phyloP scores from a whole-genome alignment of 768 basidiomycete genomes.

The Neoboletus brunneissimus region DNA sequence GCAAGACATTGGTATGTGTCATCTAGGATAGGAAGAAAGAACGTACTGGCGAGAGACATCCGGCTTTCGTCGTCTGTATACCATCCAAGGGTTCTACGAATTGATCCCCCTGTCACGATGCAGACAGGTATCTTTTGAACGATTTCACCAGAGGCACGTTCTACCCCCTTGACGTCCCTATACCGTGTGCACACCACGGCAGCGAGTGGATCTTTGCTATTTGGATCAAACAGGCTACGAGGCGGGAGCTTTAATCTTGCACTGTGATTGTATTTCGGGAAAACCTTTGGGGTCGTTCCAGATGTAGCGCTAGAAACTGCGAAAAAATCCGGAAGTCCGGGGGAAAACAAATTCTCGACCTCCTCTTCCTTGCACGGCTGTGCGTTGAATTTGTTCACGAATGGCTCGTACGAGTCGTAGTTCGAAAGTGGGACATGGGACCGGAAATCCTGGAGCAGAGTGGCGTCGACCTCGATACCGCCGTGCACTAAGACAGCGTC shows the following conservation, averaged over 20 bases:
- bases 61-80: slow-evolving; percentile 6
- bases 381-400: slow-evolving; percentile 10
- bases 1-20: background rate
- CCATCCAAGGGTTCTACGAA: slow-evolving; percentile 13
- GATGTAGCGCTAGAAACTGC: slow-evolving; percentile 16
- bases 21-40: background rate
- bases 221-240: background rate
- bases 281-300: slow-evolving; percentile 6
- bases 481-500: slow-evolving; percentile 1
- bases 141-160: slow-evolving; percentile 4
- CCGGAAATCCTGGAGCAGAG: slow-evolving; percentile 8
- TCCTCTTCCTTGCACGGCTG: slow-evolving; percentile 20
- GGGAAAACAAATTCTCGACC: slow-evolving; percentile 18
- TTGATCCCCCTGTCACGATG: background rate
- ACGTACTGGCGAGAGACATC: background rate
- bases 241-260: background rate
- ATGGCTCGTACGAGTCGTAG: slow-evolving; percentile 19
- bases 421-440: slow-evolving; percentile 4
- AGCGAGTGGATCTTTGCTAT: background rate
- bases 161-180: slow-evolving; percentile 5
- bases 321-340: slow-evolving; percentile 15
- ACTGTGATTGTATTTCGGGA: slow-evolving; percentile 10
- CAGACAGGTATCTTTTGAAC: slow-evolving; percentile 10
- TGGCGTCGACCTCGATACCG: background rate
- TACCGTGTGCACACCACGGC: background rate